Conservation (phyloP, 768 basidiomycete species). For the Boletellus ananiceps region DNA sequence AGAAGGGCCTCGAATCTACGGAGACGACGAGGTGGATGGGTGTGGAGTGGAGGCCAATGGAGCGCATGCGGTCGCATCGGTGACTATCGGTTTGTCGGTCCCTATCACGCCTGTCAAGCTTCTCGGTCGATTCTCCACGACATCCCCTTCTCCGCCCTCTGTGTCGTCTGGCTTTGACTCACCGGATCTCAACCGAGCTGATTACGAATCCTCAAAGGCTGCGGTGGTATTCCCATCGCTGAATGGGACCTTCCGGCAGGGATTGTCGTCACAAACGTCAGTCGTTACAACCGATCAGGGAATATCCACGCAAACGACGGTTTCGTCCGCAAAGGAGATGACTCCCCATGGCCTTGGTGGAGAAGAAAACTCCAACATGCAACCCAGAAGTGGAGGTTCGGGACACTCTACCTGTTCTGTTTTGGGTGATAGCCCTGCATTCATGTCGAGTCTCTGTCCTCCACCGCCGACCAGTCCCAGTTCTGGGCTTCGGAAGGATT, state of each 20-base stretch:
- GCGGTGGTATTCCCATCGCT: conserved; percentile 24
- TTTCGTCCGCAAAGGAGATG: background rate
- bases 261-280: background rate
- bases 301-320: conserved; percentile 9
- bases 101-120: conserved; percentile 16
- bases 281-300: background rate
- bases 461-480: conserved; percentile 7
- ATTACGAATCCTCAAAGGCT: conserved; percentile 5
- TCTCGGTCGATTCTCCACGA: conserved; percentile 7
- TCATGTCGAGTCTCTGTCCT: conserved; percentile 9
- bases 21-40: conserved; percentile 12
- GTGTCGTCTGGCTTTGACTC: background rate
- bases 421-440: conserved; percentile 2
- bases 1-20: conserved; percentile 6
- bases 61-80: background rate
- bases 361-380: conserved; percentile 2
- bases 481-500: conserved; percentile 18
- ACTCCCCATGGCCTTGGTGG: background rate
- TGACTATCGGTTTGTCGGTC: conserved; percentile 9
- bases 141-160: conserved; percentile 2
- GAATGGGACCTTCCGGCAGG: conserved; percentile 22
- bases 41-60: conserved; percentile 7
- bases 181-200: background rate
- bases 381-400: background rate
- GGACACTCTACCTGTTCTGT: background rate